Base-by-base conservation (phyloP, 345 rosid species). In the Tarenaya hassleriana region DNA sequence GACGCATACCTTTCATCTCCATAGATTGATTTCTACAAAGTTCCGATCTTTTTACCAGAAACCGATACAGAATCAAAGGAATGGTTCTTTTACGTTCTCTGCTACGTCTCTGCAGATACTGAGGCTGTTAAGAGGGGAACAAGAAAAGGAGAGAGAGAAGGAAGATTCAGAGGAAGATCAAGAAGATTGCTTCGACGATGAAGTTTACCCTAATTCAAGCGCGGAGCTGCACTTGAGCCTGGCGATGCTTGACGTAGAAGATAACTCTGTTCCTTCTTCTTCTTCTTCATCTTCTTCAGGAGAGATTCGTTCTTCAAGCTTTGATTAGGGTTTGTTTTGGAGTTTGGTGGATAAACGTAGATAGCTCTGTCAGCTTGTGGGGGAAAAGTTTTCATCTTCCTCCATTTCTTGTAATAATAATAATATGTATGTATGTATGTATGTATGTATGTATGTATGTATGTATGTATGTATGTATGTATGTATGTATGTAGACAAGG, bases 191-290 rank as follows among this genome's bases (percentile, higher is more conserved):
- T 61, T 66, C 3, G 90, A 90, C 2, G 94, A 92, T 41, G 96
- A 92, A 70, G 98, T 84, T 42, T 82, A 88, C 66, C 92, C 95
- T 7, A 63, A 67, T 62, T 78, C 81, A 10, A 73, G 79, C 34
- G 64, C 78, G 13, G 90, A 75, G 37, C 47, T 68, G 18, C 95
- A 87, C 66, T 48, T 80, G 46, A 76, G 75, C 39, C 73, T 81
- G 0, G 96, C 96, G 18, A 66, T 87, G 73, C 84, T 84, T 11
- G 96, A 88, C 18, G 56, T 79, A 8, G 86, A 70, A 4, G 76
- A 81, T 55, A 53, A 79, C 59, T 79, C 70, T 5, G 73, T 71
- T 37, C 88, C 98, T 29, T 14, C 60, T 4, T 66, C 47, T 24
- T 66, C 61, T 47, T 59, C 60, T 55, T 16, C 61, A 20, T 72